Base-by-base conservation (phyloP, 2,329 filamentous ascomycete species). In the Fusarium scirpi region DNA sequence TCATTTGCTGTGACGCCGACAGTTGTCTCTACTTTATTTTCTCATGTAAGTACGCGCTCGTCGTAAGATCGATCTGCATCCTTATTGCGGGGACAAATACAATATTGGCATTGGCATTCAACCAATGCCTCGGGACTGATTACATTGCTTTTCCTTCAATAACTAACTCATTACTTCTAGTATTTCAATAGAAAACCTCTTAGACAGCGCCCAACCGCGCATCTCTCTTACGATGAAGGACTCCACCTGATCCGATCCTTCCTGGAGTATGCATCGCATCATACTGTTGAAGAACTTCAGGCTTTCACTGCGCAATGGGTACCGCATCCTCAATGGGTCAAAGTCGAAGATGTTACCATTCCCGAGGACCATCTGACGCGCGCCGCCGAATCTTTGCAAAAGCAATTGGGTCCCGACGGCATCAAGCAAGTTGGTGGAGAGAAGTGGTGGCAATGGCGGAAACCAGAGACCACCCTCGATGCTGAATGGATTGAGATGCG, bases 401-500 rank as follows among this genome's bases (percentile, higher is more conserved):
- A 87, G 4, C 91, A 98, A 79, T 84, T 98, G n/a, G 94, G 94
- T 0, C 84, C 87, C 0, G 87, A 91, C 27, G 95, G 94, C 5
- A 85, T 94, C 68, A 85, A 88, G 54, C 86, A 87, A 70, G 90
- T 97, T 46, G 96, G 96, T 43, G 96, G 96, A 5, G 86, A 87
- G 75, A 87, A 90, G 65, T 94, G 96, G 96, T 94, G 95, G 95
- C 89, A 94, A 81, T 97, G 94, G 94, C 87, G 93, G 55, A 87
- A 89, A 57, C 87, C 88, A 7, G 85, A 89, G 27, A 85, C 82
- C 48, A 85, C 89, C 1, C 82, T 98, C 29, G 89, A 90, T 75
- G 94, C 92, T 1, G 95, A 99, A 78, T 98, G 94, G 95, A 93
- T 99, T 72, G 96, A 98, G 85, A 98, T 98, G 94, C 90, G 89